Percentiles rank a stretch among this genome's conserved stretches.
phyloP scores from a whole-genome alignment of 495 filamentous ascomycete species.

The Lindgomyces ingoldianus region DNA sequence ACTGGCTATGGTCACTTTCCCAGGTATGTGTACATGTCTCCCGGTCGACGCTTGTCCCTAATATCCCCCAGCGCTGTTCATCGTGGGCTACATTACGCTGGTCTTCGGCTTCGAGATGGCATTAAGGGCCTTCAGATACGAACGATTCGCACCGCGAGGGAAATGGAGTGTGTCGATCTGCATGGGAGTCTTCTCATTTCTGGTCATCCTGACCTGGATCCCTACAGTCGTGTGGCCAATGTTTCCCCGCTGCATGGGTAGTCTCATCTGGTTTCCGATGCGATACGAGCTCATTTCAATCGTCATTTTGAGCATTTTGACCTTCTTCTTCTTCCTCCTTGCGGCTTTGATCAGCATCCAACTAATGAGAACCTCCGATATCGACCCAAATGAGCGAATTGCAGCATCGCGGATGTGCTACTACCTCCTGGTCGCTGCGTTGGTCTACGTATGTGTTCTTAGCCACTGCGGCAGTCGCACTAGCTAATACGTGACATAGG shows the following conservation, averaged over 20 bases:
- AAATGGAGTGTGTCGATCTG: slow-evolving; percentile 37
- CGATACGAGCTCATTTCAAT: slow-evolving; percentile 33
- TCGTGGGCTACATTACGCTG: slow-evolving; percentile 32
- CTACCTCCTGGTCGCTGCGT: slow-evolving; percentile 27
- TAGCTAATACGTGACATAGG: slow-evolving; percentile 20
- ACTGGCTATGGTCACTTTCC: slow-evolving; percentile 35
- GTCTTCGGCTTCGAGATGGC: slow-evolving; percentile 39
- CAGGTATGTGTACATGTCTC: slow-evolving; percentile 22
- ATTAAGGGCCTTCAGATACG: slow-evolving; percentile 20
- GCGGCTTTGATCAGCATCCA: slow-evolving; percentile 37
- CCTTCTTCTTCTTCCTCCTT: slow-evolving; percentile 27
- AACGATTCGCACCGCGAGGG: slow-evolving; percentile 36
- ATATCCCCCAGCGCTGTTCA: slow-evolving; percentile 33
- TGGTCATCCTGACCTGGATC: slow-evolving; percentile 34
- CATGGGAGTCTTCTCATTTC: slow-evolving; percentile 21
- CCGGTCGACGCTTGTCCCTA: not conserved
- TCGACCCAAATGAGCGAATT: slow-evolving; percentile 41
- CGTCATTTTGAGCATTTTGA: slow-evolving; percentile 22
- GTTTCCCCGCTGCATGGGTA: slow-evolving; percentile 33
- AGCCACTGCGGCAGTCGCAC: not conserved
- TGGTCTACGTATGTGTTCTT: slow-evolving; percentile 33
- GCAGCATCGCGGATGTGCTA: slow-evolving; percentile 40
- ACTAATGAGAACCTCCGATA: slow-evolving; percentile 29
- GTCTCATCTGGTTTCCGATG: slow-evolving; percentile 34
- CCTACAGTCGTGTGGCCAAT: slow-evolving; percentile 33